Evolutionary conservation across 2,329 filamentous ascomycete species (phyloP).

Genomic region (Ophiostoma quercus): DNA sequence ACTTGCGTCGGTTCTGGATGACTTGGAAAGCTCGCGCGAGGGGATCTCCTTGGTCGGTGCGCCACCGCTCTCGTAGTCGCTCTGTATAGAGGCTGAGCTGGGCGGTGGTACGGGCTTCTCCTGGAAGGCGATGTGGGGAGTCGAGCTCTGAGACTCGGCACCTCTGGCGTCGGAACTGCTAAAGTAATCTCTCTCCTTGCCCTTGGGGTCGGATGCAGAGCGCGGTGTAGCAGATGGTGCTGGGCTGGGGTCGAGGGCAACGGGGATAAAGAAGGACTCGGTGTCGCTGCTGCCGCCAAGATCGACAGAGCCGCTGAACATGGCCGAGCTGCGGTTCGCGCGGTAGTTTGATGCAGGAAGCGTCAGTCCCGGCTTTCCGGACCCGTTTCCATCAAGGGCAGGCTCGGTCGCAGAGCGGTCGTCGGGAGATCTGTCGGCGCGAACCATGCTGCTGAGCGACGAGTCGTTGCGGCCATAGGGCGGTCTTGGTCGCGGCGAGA

Average conservation of each 20-base stretch:
- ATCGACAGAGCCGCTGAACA: slow-evolving; percentile 43
- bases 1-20: slow-evolving; percentile 36
- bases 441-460: slow-evolving; percentile 48
- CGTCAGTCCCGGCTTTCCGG: slow-evolving; percentile 41
- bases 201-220: slow-evolving; percentile 47
- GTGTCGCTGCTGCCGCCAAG: slow-evolving; percentile 46
- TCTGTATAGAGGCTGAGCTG: slow-evolving; percentile 28
- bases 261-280: slow-evolving; percentile 70
- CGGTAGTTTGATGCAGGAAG: slow-evolving; percentile 73
- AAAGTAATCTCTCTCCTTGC: slow-evolving; percentile 55
- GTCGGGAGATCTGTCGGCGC: slow-evolving; percentile 52
- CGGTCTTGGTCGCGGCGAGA: slow-evolving; percentile 58
- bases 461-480: slow-evolving; percentile 51
- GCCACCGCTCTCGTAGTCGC: slow-evolving; percentile 51
- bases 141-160: slow-evolving; percentile 51
- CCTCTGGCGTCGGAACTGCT: slow-evolving; percentile 38
- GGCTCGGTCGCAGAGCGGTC: slow-evolving; percentile 40
- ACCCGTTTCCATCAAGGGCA: background rate
- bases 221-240: slow-evolving; percentile 51
- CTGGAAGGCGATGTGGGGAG: slow-evolving; percentile 88
- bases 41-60: slow-evolving; percentile 47
- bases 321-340: slow-evolving; percentile 67
- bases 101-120: slow-evolving; percentile 62
- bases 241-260: slow-evolving; percentile 66
- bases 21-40: slow-evolving; percentile 46